Percentiles rank a stretch among this genome's conserved stretches.
phyloP scores from a whole-genome alignment of 208 protist species.

The Leptomonas pyrrhocoris region DNA sequence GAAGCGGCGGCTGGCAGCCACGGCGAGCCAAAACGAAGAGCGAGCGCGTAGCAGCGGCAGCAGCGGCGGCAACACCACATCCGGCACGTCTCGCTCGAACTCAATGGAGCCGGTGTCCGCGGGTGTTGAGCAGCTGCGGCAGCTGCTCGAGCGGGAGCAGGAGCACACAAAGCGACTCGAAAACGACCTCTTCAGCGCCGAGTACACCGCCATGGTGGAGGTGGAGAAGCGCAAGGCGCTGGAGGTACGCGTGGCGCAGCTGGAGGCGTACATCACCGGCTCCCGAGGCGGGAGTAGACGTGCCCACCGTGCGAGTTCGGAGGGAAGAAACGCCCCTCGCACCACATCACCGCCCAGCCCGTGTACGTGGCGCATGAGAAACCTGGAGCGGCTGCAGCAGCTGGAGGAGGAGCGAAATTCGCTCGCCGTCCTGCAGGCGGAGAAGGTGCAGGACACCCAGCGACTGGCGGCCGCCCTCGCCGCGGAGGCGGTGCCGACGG shows the following conservation, averaged over 20 bases:
- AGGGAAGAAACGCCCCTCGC: no score
- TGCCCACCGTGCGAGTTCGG: background rate
- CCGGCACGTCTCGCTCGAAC: background rate
- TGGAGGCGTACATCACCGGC: slow-evolving; percentile 25
- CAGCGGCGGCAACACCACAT: background rate
- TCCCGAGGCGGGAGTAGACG: background rate
- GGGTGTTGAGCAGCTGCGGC: slow-evolving; percentile 28
- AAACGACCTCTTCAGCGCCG: slow-evolving; percentile 83
- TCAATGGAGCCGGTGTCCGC: background rate
- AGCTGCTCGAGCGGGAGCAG: slow-evolving; percentile 50
- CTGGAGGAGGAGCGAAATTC: slow-evolving; percentile 41
- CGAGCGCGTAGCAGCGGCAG: background rate
- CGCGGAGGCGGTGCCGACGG: background rate
- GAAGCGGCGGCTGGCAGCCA: slow-evolving; percentile 41
- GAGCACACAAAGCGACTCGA: slow-evolving; percentile 67
- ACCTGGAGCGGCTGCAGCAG: slow-evolving; percentile 23
- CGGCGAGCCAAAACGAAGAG: background rate
- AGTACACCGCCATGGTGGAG: slow-evolving; percentile 85
- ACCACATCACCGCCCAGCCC: background rate
- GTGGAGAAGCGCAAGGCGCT: slow-evolving; percentile 74
- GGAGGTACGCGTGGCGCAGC: slow-evolving; percentile 47
- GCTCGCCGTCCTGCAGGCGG: slow-evolving; percentile 26
- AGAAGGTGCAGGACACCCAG: slow-evolving; percentile 24
- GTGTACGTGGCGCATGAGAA: slow-evolving; percentile 9
- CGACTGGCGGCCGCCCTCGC: slow-evolving; percentile 18